phyloP scores from a whole-genome alignment of 129 eudicot species.

The Artemisia tridentata region DNA sequence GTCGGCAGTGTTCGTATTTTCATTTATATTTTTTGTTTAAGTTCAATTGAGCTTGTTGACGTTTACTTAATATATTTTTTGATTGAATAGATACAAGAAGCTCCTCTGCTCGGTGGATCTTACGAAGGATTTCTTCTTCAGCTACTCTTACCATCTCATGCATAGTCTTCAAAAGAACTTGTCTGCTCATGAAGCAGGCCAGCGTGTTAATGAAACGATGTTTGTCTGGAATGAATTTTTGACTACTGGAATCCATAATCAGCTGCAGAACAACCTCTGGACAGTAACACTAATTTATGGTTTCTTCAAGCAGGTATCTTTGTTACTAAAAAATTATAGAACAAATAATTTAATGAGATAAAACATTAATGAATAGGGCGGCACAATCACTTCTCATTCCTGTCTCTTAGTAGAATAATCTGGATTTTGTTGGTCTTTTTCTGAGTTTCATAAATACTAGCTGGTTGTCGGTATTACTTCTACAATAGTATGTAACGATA shows the following conservation, averaged over 20 bases:
- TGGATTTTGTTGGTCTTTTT: background rate
- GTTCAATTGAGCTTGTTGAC: conserved; percentile 29
- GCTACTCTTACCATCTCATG: conserved; percentile 93
- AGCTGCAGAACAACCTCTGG: conserved; percentile 72
- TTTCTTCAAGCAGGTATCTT: conserved; percentile 78
- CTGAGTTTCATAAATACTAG: background rate
- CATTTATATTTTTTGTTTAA: conserved; percentile 2
- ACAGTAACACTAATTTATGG: conserved; percentile 88
- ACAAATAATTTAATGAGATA: conserved; percentile 8
- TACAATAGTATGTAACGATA: too few relatives aligned
- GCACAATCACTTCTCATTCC: conserved; percentile 7
- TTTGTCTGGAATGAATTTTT: conserved; percentile 95
- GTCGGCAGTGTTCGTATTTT: conserved; percentile 21
- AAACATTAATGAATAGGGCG: background rate
- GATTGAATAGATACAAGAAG: conserved; percentile 78
- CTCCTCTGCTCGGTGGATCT: conserved; percentile 86
- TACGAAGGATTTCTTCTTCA: conserved; percentile 96
- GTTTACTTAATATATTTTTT: conserved; percentile 37
- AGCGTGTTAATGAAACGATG: conserved; percentile 61
- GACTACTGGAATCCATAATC: conserved; percentile 69
- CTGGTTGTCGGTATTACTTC: background rate
- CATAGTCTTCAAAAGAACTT: conserved; percentile 85
- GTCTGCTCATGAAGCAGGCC: conserved; percentile 44
- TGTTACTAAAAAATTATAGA: conserved; percentile 3
- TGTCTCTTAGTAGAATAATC: conserved; percentile 12